Conservation (phyloP, 192 early-diverging fungal genomes). For the Phycomyces blakesleeanus region DNA sequence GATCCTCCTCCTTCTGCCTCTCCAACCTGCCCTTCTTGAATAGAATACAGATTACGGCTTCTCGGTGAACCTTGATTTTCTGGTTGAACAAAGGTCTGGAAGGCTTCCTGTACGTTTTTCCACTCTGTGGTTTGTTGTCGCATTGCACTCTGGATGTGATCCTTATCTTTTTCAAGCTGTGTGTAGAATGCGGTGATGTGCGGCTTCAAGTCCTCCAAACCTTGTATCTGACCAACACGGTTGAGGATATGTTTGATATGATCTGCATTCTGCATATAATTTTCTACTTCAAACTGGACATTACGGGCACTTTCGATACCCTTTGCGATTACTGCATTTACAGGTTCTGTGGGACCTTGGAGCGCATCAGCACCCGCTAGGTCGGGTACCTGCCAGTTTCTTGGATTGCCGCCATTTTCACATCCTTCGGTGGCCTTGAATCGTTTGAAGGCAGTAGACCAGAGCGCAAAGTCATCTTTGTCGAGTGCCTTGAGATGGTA, state of each 20-base stretch:
- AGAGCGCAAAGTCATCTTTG: slow-evolving; percentile 61
- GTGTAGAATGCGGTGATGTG: not conserved
- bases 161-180: not conserved
- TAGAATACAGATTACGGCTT: too few species aligned
- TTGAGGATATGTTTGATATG: not conserved
- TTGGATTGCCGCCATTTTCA: not conserved
- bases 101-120: not conserved
- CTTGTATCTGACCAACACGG: not conserved
- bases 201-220: too few species aligned
- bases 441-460: slow-evolving; percentile 37
- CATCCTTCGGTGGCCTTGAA: slow-evolving; percentile 5
- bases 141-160: not conserved
- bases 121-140: not conserved
- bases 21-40: not conserved
- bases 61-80: not conserved
- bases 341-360: not conserved
- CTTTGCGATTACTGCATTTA: not conserved
- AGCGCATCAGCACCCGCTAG: not conserved
- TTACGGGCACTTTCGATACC: not conserved
- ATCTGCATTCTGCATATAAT: not conserved
- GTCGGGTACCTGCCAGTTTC: not conserved
- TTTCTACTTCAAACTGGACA: not conserved
- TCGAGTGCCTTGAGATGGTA: slow-evolving; percentile 75
- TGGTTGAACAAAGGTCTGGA: not conserved
- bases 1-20: not conserved